Conservation (phyloP, 495 filamentous ascomycete genomes). For the Xylaria sp. region DNA sequence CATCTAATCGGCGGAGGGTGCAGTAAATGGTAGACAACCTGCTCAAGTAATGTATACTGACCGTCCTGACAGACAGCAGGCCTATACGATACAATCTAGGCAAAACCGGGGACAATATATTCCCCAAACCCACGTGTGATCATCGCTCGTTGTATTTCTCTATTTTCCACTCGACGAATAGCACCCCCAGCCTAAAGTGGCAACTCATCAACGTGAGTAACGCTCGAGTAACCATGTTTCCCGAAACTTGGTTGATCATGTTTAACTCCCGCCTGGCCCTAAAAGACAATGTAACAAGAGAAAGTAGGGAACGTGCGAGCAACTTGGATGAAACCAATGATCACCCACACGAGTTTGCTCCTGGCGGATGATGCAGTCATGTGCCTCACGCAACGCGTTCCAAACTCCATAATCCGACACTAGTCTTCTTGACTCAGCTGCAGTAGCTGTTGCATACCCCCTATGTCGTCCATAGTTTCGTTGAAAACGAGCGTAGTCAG, state of each 20-base stretch:
- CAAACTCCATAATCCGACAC: not conserved
- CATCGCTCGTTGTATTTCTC: conserved; percentile 14
- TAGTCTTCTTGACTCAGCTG: conserved; percentile 36
- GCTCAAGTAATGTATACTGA: not conserved
- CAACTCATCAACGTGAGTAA: not conserved
- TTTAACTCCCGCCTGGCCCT: not conserved
- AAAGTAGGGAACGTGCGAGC: not conserved
- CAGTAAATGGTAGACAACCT: not conserved
- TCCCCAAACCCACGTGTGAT: conserved; percentile 4
- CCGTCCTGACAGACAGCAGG: not conserved
- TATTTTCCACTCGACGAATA: conserved; percentile 1
- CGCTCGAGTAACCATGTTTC: not conserved
- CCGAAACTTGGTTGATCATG: not conserved
- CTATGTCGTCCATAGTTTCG: conserved; percentile 81
- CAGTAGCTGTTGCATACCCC: conserved; percentile 63
- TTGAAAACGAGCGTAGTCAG: conserved; percentile 74
- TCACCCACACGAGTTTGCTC: not conserved
- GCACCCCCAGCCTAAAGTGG: not conserved
- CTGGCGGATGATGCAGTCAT: not conserved
- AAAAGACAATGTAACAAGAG: not conserved
- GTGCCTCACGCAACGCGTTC: not conserved
- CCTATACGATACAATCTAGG: conserved; percentile 21
- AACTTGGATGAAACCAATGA: not conserved
- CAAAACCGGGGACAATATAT: not conserved
- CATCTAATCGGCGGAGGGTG: not conserved